Evolutionary conservation across 257 asterid species (phyloP), one percentile per base, ranked within the genome.

Genomic region (Knoxia roxburghii): DNA sequence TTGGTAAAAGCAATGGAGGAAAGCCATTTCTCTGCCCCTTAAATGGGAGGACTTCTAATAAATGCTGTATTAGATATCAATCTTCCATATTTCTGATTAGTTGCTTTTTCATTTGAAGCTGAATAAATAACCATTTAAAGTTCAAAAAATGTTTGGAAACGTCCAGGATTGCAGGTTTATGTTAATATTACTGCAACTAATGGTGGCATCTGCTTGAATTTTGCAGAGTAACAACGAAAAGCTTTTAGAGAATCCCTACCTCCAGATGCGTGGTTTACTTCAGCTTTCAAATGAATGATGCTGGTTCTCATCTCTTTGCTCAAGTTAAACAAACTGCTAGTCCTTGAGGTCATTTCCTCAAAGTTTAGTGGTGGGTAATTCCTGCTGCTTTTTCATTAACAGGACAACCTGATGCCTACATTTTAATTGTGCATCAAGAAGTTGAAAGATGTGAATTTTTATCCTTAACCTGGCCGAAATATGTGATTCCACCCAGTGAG

Each of bases 171-270:
- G 30, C 64, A 39, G 68, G 30, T 51, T 68, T 64, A 52, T 63
- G 68, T 41, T 68, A 67, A 65, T 26, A 65, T 51, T 43, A 2
- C 51, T 65, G 67, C 53, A 68, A 68, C 67, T 69, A 66, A 67
- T 68, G 64, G 45, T 77, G 33, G 39, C 67, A 69, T 76, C 14
- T 69, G 73, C 73, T 77, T 85, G 35, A 51, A 58, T 57, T 69
- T 65, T 78, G 73, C 95, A 94, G 99, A 94, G 97, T 81, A 94
- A 94, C 95, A 94, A 94, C n/a, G 99, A 94, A 81, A 94, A 90
- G 85, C 89, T 94, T 61, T 78, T 94, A 90, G 98, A 94, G 79
- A 94, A 94, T 83, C 99, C 99, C 1, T 94, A 90, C 83, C 98
- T 94, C 69, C 99, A 94, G 85, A 90, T 94, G 95, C 95, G 96